Evolutionary conservation across 306 rosid genomes (phyloP).

Genomic region (Castanea mollissima): DNA sequence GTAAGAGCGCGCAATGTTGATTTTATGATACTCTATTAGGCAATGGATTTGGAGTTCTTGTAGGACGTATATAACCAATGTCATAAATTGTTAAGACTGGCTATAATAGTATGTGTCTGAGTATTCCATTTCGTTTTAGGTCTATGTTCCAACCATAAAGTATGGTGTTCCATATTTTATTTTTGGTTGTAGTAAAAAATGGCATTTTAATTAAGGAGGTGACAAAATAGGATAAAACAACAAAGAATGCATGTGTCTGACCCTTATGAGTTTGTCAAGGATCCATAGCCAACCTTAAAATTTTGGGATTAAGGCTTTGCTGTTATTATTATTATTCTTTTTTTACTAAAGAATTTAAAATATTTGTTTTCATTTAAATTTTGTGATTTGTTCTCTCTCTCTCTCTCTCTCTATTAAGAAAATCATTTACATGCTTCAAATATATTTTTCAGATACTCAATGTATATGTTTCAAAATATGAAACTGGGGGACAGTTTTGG

Average conservation of each 20-base stretch:
- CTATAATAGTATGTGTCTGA: neutral
- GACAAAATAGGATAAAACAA: too few relatives aligned
- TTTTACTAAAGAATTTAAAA: neutral
- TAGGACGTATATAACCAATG: neutral
- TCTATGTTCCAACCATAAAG: neutral
- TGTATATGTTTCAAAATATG: constrained; percentile 67
- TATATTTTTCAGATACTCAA: constrained; percentile 61
- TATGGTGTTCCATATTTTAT: neutral
- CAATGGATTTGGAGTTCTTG: neutral
- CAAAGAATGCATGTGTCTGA: too few relatives aligned
- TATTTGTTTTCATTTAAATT: neutral
- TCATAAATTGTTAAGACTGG: neutral
- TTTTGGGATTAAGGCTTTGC: too few relatives aligned
- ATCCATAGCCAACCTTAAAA: too few relatives aligned
- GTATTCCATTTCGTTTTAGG: neutral
- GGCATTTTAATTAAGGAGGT: too few relatives aligned
- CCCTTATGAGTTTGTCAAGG: too few relatives aligned
- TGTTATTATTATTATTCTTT: neutral
- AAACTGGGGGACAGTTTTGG: constrained; percentile 79
- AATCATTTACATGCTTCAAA: neutral
- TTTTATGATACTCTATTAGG: neutral
- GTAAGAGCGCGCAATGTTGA: neutral
- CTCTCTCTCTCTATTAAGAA: neutral
- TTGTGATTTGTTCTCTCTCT: neutral
- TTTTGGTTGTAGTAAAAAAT: neutral